Base-by-base conservation (phyloP, 2,329 filamentous ascomycete genomes). In the Madurella mycetomatis region DNA sequence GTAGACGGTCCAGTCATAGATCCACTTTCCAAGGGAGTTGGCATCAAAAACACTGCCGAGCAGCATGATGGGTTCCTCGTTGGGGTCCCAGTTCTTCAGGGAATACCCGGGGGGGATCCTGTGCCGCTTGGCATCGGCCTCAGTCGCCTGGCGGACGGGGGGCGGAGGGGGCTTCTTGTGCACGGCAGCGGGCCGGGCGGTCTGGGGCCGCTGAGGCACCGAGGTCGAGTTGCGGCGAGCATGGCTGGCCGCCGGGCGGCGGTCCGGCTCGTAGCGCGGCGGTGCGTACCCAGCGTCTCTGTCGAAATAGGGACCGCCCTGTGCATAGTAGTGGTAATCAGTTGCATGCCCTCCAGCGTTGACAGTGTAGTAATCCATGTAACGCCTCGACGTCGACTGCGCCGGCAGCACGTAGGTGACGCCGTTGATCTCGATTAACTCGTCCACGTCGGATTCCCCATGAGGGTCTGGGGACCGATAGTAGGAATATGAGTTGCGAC, bases 1-100 rank as follows among this genome's bases (percentile, higher is more conserved):
- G 76, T 90, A 96, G 60, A 96, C 90, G 16, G 94, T 96, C 94
- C 94, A 99, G 79, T 97, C 94, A 73, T 96, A 99, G 67, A 99
- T 95, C 94, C 94, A 99, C 75, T 96, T 96, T 67, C 94, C 94
- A 31, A 99, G 81, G 25, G 90, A 96, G 80, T 97, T 96, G 67
- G 92, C 90, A 69, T 97, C 94, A 67, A 97, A 97, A 53, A 97
- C 94, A 68, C 90, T 95, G 48, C 94, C 94, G 18, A 97, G 81
- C 25, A 99, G 82, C 68, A 96, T 86, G 69, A 99, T 96, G 49
- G 94, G 94, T 63, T 91, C 85, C 76, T 97, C 92, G 30, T 84
- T 85, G 0, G 92, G 92, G 69, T 99, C 94, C 94, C 94, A 97
- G 76, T 97, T 95, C 80, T 97, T 97, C 69, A 92, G 84, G 25